Evolutionary conservation across 176 grass and related monocot species (phyloP), one percentile per base, ranked within the genome.

Genomic region (Phyllostachys edulis): DNA sequence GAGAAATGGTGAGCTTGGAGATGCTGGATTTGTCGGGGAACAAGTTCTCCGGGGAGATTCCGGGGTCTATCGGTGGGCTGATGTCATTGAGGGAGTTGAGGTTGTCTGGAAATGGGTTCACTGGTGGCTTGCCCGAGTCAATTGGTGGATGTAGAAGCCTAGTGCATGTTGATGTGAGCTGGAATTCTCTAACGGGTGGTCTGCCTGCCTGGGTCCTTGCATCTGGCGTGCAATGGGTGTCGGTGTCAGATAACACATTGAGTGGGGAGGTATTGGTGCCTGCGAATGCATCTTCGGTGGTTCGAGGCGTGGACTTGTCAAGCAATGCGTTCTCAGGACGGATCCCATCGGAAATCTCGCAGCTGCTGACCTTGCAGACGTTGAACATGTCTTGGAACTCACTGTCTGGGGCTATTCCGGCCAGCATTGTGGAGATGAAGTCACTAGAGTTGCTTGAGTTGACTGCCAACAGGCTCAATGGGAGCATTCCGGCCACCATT

Each of bases 381-480:
- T 51, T 99, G 81, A 99, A 99, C 74, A 76, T 99, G 77, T 99
- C 93, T 23, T 94, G 79, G 68, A 96, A 96, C 85, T 92, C 88
- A 3, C 61, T 99, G 66, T 84, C 88, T 23, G 93, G 91, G 54
- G 80, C 39, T 76, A 76, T 99, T 29, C 97, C 97, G 0, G 66
- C 52, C 11, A 89, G 86, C 78, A 73, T 93, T 61, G 73, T 83
- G 46, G 74, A 86, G 80, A 76, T 99, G 83, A 94, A 96, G 62
- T 88, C 86, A 63, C 63, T 99, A 75, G 87, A 96, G 72, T 52
- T 92, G 67, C 88, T 99, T 50, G 97, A 99, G 89, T 78, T 96
- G 17, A 94, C 88, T 70, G 79, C 69, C 10, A 96, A 91, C 46
- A 79, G 18, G 18, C 80, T 99, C 39, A 99, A 89, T 71, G 88